Evolutionary conservation across 1,284 basidiomycete species (phyloP), one percentile per base, ranked within the genome.

Genomic region (Naganishia sp.): DNA sequence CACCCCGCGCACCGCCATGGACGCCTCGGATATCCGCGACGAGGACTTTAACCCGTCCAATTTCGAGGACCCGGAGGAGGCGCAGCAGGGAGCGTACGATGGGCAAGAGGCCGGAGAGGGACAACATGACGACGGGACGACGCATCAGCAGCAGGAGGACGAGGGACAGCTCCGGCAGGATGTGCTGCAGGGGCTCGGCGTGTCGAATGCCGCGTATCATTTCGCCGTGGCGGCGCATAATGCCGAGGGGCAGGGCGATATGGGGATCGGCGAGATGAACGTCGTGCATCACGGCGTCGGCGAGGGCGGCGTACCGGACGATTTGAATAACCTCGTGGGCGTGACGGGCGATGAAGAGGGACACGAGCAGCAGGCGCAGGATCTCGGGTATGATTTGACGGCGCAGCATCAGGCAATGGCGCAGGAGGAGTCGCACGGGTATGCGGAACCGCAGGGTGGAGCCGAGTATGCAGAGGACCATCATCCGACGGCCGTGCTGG

Each of bases 11-110:
- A 6, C 36, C 42, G 50, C 33, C 33, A 61, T 61, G 59, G 59
- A 61, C 59, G 59, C 59, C 21, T 61, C 59, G 28, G 59, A 61
- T 48, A 61, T 61, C 18, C 59, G 59, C 33, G 59, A 61, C 59
- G 59, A 61, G 48, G 59, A 61, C 21, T 61, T 61, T n/a, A 61
- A 61, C 42, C 59, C 59, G 43, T 61, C 59, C 16, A 61, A 61
- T 25, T 61, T 52, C 43, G 59, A 61, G n/a, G 59, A 52, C 28
- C 48, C 48, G 5, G 13, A 39, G 36, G 36, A 9, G 36, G 36
- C 36, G 6, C 36, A 13, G 36, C 36, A 13, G 36, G 36, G 36
- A 9, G 36, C 4, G 36, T 39, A 39, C 36, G 36, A 39, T 39
- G 36, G 5, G 28, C 28, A 28, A 28, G 28, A 61, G 42, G 36